Percentiles rank a stretch among this genome's conserved stretches.
Evolutionary conservation across 2,329 filamentous ascomycete species (phyloP).

Genomic region (Colletotrichum falcatum): DNA sequence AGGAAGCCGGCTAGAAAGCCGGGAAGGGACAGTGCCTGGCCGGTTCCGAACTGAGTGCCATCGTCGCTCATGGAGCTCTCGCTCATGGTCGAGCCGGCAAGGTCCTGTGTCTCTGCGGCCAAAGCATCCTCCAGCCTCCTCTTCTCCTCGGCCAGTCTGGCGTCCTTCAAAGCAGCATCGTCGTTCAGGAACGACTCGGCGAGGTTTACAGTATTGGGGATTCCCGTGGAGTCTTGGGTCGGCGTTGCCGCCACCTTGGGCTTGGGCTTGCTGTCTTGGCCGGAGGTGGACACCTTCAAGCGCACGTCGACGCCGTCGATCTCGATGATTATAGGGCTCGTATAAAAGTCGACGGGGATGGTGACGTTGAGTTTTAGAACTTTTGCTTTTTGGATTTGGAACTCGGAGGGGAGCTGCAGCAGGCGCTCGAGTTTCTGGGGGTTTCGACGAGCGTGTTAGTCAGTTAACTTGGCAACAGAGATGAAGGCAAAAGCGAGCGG

Average conservation of each 20-base stretch:
- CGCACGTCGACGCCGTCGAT: constrained; percentile 83
- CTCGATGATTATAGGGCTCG: constrained; percentile 84
- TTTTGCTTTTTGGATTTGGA: constrained; percentile 79
- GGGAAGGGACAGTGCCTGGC: constrained; percentile 76
- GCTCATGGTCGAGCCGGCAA: constrained; percentile 68
- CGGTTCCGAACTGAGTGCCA: constrained; percentile 73
- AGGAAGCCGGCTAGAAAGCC: constrained; percentile 78
- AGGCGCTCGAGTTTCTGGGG: constrained; percentile 82
- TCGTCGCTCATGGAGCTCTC: constrained; percentile 74
- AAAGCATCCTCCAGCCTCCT: constrained; percentile 77
- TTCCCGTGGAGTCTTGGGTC: constrained; percentile 49
- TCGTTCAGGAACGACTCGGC: constrained; percentile 78
- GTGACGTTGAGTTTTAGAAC: constrained; percentile 83
- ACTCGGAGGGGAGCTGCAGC: constrained; percentile 78
- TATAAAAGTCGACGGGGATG: constrained; percentile 89
- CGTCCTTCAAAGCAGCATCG: constrained; percentile 60
- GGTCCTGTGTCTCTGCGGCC: constrained; percentile 69
- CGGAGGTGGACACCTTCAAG: constrained; percentile 62
- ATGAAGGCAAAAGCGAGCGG: neutral
- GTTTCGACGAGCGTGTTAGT: constrained; percentile 16
- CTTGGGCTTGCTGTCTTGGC: constrained; percentile 46
- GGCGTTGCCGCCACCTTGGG: constrained; percentile 40
- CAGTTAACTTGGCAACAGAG: neutral
- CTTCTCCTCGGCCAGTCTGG: constrained; percentile 71
- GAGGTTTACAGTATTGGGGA: constrained; percentile 79